These are phyloP conservation scores for Conticribra weissflogii DNA, from an alignment of 108 stramenopile species.

Conservation along the genomic window DNA sequence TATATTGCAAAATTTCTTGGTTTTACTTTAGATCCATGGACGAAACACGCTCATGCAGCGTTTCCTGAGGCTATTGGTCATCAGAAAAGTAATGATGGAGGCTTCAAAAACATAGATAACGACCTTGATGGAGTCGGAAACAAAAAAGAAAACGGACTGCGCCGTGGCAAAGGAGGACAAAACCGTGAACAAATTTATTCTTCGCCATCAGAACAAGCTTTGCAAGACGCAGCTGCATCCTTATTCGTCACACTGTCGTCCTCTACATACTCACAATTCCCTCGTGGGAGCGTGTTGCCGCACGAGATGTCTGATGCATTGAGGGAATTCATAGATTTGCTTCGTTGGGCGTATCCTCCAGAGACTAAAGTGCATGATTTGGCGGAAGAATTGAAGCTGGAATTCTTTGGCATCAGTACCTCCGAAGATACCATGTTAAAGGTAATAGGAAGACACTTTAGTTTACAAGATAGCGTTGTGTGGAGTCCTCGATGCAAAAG, in stretches of 20 bases:
- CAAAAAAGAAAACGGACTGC: no score
- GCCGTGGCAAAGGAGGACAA: not conserved
- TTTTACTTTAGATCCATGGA: conserved; percentile 7
- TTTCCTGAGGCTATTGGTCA: not conserved
- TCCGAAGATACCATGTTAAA: conserved; percentile 24
- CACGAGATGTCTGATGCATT: conserved; percentile 30
- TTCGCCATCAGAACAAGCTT: conserved; percentile 29
- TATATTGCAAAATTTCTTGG: conserved; percentile 5
- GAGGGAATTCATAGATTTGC: conserved; percentile 51
- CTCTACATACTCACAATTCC: conserved; percentile 30
- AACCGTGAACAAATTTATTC: not conserved
- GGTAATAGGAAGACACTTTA: conserved; percentile 22
- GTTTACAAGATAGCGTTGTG: conserved; percentile 14
- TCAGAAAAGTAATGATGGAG: not conserved
- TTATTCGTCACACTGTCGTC: conserved; percentile 31
- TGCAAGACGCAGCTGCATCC: conserved; percentile 40
- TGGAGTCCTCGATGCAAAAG: conserved; percentile 27
- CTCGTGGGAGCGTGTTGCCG: conserved; percentile 28
- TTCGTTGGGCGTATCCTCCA: conserved; percentile 59
- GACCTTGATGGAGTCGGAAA: not conserved
- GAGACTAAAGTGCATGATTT: conserved; percentile 49
- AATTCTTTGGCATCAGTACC: conserved; percentile 15
- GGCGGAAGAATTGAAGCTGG: conserved; percentile 36
- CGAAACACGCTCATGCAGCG: not conserved
- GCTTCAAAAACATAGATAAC: no score